Base-by-base conservation (phyloP, 2,329 filamentous ascomycete species). In the Fusarium haematococcum region DNA sequence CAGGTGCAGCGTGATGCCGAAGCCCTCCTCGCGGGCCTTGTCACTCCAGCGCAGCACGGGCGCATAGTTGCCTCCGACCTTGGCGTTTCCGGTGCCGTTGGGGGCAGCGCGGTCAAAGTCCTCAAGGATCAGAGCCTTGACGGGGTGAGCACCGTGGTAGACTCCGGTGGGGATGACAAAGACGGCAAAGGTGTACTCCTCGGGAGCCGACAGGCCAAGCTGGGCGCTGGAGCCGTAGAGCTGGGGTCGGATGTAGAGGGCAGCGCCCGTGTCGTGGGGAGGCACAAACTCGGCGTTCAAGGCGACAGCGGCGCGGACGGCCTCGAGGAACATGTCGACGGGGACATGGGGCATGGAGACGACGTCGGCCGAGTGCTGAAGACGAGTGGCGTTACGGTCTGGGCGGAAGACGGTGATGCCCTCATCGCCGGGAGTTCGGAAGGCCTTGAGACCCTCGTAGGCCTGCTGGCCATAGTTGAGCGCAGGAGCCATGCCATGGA, bases 391-490 rank as follows among this genome's bases (percentile, higher is more conserved):
- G 83, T 98, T 98, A 81, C 92, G 91, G 79, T 92, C 89, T 0
- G 96, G 94, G 6, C 96, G 93, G 90, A 98, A 98, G 82, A 98
- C 90, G 81, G 91, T 91, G 85, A 98, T 95, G 69, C 85, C 84
- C 69, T 87, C 81, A 82, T 93, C 90, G 67, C 89, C 86, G 20
- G 95, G 93, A 3, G 88, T 87, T 73, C 96, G 95, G 89, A 98
- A 98, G 65, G 96, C 95, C 85, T 98, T 98, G 82, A 98, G 91
- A n/a, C 97, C 97, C 83, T 99, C 97, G 87, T 97, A 99, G 79
- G 95, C 96, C 86, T 98, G 97, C 82, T 98, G 95, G 68, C 96
- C 95, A 83, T 99, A 99, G 88, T 99, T 99, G 75, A 98, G 90
- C 50, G 91, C 96, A 0, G 97, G 95, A 0, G 95, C 92, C 94